Conservation (phyloP, 768 basidiomycete genomes). For the Mycena vitilis region DNA sequence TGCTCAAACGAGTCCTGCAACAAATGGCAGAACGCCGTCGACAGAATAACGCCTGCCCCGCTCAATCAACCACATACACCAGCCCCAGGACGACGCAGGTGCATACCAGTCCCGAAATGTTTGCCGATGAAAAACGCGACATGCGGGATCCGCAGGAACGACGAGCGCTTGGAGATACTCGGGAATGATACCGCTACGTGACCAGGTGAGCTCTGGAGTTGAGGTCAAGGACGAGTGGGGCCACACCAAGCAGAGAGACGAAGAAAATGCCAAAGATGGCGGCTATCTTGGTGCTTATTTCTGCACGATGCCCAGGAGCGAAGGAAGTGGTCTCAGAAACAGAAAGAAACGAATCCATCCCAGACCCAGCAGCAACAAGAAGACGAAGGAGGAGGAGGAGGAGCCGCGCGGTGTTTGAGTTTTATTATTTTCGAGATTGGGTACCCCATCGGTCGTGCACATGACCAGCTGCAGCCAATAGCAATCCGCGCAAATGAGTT, state of each 20-base stretch:
- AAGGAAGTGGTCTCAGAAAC: background rate
- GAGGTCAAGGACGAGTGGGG: too few relatives aligned
- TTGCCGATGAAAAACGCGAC: constrained; percentile 87
- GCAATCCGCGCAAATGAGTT: background rate
- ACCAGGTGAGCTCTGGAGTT: too few relatives aligned
- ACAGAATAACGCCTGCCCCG: constrained; percentile 76
- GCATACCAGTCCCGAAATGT: constrained; percentile 83
- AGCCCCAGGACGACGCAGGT: too few relatives aligned
- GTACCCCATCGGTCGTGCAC: constrained; percentile 20
- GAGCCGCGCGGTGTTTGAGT: background rate
- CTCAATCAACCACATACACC: background rate
- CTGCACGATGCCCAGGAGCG: constrained; percentile 1
- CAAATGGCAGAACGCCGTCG: constrained; percentile 86
- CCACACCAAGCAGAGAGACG: constrained; percentile 62
- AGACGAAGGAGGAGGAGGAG: background rate
- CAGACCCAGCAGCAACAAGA: background rate
- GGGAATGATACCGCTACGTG: constrained; percentile 76
- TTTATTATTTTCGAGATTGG: background rate
- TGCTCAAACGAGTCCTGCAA: constrained; percentile 81
- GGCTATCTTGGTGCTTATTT: constrained; percentile 21
- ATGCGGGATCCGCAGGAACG: constrained; percentile 69
- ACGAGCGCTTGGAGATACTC: constrained; percentile 64
- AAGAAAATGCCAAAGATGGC: constrained; percentile 67
- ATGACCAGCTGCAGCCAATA: constrained; percentile 18
- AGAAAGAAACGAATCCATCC: constrained; percentile 15